Base-by-base conservation (phyloP, 306 rosid species). In the Elaeagnus macrophylla region DNA sequence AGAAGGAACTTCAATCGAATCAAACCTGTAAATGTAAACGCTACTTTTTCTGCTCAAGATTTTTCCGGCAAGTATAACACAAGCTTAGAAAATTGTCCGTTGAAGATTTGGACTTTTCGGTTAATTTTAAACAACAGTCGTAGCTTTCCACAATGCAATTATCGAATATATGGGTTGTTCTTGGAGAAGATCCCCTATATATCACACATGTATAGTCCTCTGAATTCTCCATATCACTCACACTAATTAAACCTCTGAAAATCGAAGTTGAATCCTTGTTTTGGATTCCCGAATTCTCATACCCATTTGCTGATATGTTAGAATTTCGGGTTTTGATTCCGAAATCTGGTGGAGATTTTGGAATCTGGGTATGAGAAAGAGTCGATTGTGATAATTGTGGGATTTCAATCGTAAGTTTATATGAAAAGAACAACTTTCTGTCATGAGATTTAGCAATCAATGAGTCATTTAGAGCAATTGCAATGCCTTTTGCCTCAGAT, bases 171-270 rank as follows among this genome's bases (percentile, higher is more conserved):
- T 77, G 96, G 2, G 95, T 91, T 41, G 86, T 86, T 71, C 65
- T 91, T 39, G 93, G 95, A 67, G 68, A 77, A 43, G 89, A 68
- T 17, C 95, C 97, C 32, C 77, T 86, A 16, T 77, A 68, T 62
- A 77, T 91, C 61, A 91, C 95, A 48, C 97, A 72, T 1, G 96
- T 91, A 44, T 86, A 91, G 42, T 86, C 95, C 59, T 90, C 97
- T 52, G 76, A 83, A 37, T 76, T 70, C 73, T 84, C 88, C 86
- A 86, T 80, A 60, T 84, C 95, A 17, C 77, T 78, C 75, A 72
- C 75, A 18, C 62, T 69, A 53, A 73, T 41, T 70, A 48, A 48
- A 50, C 71, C 56, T 16, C 70, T 5, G 20, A 36, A 39, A 32
- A 12, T 54, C 18, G 38, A 12, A 35, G 65, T 14, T 42, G 76